Base-by-base conservation (phyloP, 108 stramenopile genomes). In the Conticribra guillardii region DNA sequence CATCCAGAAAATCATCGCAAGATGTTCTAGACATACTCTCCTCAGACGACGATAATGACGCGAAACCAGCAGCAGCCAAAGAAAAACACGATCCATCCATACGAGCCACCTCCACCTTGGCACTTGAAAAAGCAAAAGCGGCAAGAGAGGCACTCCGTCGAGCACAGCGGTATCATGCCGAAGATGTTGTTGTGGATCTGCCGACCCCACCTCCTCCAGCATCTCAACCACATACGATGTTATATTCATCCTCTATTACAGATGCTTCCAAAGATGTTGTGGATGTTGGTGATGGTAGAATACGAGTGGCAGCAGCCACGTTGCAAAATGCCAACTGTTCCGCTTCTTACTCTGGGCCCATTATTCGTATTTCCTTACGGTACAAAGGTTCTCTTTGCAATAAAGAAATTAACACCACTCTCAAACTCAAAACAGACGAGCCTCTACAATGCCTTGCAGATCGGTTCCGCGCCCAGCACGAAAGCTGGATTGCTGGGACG, bases 101-200 rank as follows among this genome's bases (percentile, higher is more conserved):
- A 23, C 37, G 60, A 28, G 56, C 67, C 21, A 27, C 28, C 4
- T 58, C 71, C 18, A 52, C 73, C 34, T 16, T 16, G 17, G 53
- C 33, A 15, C 57, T 77, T 14, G 63, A 57, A 26, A 18, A 32
- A 33, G 52, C 70, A 28, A 71, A 67, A 31, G 26, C 19, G 31
- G 82, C 81, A 5, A 64, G 46, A 14, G 62, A 37, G 32, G 34
- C 41, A 15, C 61, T 89, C 21, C 28, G 50, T 30, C 54, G 37
- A 54, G 84, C 88, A 16, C 85, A 89, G 54, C 22, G 16, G 0
- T 89, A 89, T 60, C 70, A 89, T 54, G 88, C 85, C 23, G 77
- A 86, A 58, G 88, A 89, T 51, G 19, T 86, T 23, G 24, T 69
- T 44, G 73, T 81, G 7, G 31, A 59, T 51, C 5, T 56, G 45